Evolutionary conservation across 176 grass and related monocot genomes (phyloP).

Genomic region (Musa troglodytarum): DNA sequence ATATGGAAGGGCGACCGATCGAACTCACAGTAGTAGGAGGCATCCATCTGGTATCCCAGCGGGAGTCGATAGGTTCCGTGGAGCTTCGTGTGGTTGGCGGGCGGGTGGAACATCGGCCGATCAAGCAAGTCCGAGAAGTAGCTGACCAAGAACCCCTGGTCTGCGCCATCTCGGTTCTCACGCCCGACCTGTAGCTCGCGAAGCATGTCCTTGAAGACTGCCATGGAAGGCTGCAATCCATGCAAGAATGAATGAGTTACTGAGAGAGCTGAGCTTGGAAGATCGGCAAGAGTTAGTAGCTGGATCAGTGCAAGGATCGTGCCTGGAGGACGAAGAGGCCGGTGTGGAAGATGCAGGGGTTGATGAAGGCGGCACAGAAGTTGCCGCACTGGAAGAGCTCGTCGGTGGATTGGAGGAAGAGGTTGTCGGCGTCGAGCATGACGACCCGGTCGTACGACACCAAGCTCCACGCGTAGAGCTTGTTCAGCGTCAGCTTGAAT

Average conservation of each 20-base stretch:
- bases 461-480: slow-evolving; percentile 93
- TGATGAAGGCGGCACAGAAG: slow-evolving; percentile 97
- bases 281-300: background rate
- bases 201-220: slow-evolving; percentile 84
- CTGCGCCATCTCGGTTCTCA: slow-evolving; percentile 71
- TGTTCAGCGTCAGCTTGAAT: slow-evolving; percentile 95
- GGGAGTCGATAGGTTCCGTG: slow-evolving; percentile 86
- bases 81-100: slow-evolving; percentile 69
- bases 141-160: slow-evolving; percentile 82
- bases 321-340: slow-evolving; percentile 98
- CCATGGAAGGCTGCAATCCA: slow-evolving; percentile 74
- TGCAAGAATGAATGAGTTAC: background rate
- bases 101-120: slow-evolving; percentile 77
- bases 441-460: slow-evolving; percentile 80
- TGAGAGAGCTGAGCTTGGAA: background rate
- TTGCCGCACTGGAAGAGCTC: slow-evolving; percentile 96
- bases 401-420: slow-evolving; percentile 86
- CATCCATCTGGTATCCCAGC: slow-evolving; percentile 97
- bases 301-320: background rate
- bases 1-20: background rate
- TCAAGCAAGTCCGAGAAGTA: slow-evolving; percentile 89
- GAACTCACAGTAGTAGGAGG: slow-evolving; percentile 93
- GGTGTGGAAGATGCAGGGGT: slow-evolving; percentile 97
- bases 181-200: slow-evolving; percentile 65
- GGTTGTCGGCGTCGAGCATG: slow-evolving; percentile 95